Percentiles rank a stretch among this genome's conserved stretches.
phyloP scores from a whole-genome alignment of 2,329 filamentous ascomycete genomes.

The Sporothrix globosa region DNA sequence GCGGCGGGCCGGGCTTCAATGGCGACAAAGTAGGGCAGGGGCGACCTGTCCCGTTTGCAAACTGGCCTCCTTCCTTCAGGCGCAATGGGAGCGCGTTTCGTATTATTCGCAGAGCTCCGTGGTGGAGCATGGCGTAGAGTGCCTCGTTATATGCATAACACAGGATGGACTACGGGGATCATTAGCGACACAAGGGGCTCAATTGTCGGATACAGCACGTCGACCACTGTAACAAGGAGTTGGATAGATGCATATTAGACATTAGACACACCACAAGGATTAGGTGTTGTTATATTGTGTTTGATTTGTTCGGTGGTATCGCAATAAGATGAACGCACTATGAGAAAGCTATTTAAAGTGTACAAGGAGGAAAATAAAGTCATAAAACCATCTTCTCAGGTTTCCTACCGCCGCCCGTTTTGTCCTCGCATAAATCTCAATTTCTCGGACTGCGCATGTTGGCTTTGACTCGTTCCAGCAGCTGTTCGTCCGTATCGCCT shows the following conservation, averaged over 20 bases:
- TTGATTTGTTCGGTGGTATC: neutral
- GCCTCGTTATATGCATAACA: neutral
- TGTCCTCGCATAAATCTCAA: conserved; percentile 35
- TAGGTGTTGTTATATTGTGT: neutral
- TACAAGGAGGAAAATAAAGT: neutral
- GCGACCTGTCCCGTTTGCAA: conserved; percentile 28
- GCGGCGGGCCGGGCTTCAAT: conserved; percentile 2
- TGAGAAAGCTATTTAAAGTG: neutral
- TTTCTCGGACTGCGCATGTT: conserved; percentile 51
- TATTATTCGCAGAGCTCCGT: neutral
- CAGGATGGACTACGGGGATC: neutral
- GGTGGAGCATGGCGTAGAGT: neutral
- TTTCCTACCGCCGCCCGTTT: neutral
- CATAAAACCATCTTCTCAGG: neutral
- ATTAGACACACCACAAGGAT: conserved; percentile 5
- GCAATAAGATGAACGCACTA: neutral
- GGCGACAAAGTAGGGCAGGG: neutral
- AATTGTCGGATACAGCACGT: neutral
- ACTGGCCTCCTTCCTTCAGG: conserved; percentile 18
- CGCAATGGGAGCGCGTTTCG: conserved; percentile 17
- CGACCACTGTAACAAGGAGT: neutral
- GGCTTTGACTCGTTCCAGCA: conserved; percentile 52
- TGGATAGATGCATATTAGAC: conserved; percentile 14
- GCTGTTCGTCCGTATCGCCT: conserved; percentile 50
- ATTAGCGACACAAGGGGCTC: neutral